Percentiles rank a stretch among this genome's conserved stretches.
phyloP scores from a whole-genome alignment of 2,329 filamentous ascomycete genomes.

The Colletotrichum lini region DNA sequence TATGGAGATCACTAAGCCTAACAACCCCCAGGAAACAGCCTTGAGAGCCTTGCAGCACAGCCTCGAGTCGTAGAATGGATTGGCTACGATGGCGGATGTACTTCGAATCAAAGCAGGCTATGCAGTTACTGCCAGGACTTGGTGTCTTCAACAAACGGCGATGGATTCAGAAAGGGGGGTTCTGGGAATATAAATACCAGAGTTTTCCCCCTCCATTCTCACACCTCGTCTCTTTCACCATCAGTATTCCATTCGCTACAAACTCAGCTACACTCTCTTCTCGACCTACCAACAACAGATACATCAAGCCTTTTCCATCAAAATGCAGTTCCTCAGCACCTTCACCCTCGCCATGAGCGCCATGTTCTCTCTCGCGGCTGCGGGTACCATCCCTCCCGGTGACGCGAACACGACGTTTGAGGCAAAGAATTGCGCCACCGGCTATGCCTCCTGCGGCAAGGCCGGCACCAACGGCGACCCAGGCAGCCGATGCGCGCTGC shows the following conservation, averaged over 20 bases:
- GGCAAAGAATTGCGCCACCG: neutral
- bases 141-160: too few relatives aligned
- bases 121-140: too few relatives aligned
- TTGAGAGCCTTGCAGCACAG: too few relatives aligned
- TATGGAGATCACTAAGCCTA: too few relatives aligned
- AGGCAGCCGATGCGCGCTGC: neutral
- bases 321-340: slow-evolving; percentile 5
- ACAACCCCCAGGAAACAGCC: too few relatives aligned
- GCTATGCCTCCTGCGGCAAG: slow-evolving; percentile 2
- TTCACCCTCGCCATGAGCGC: slow-evolving; percentile 1
- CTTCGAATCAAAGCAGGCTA: too few relatives aligned
- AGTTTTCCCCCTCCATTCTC: neutral
- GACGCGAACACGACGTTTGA: neutral
- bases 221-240: neutral
- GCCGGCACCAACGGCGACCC: neutral
- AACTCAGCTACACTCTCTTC: too few relatives aligned
- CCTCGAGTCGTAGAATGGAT: too few relatives aligned
- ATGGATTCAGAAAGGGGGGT: too few relatives aligned
- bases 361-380: neutral
- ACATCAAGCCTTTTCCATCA: neutral
- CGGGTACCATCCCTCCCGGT: slow-evolving; percentile 1
- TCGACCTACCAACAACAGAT: neutral
- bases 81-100: too few relatives aligned
- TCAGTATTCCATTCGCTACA: neutral
- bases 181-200: neutral